These are phyloP conservation scores for Neurospora sp. DNA, from an alignment of 495 filamentous ascomycete species.

Conservation along the genomic window DNA sequence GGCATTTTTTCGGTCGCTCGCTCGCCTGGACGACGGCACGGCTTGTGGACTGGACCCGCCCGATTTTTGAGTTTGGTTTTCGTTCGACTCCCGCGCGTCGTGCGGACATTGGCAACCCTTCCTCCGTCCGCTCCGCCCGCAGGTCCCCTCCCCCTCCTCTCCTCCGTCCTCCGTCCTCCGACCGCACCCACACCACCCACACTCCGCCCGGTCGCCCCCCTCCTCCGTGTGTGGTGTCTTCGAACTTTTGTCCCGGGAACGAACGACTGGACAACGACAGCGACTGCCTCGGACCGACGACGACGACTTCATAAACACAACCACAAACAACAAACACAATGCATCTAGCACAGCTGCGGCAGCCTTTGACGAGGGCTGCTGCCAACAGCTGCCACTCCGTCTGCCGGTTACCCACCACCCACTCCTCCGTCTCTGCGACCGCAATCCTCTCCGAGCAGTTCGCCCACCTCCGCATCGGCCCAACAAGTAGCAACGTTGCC, in stretches of 20 bases:
- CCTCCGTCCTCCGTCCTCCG: not conserved
- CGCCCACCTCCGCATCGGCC: constrained; percentile 13
- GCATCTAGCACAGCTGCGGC: constrained; percentile 44
- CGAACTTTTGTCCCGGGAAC: not conserved
- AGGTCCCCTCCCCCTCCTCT: not conserved
- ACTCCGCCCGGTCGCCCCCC: not conserved
- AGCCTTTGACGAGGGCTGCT: constrained; percentile 38
- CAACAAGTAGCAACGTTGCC: constrained; percentile 17
- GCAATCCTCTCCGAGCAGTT: constrained; percentile 15
- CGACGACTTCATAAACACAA: not conserved
- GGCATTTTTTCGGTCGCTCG: not conserved
- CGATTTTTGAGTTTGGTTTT: not conserved
- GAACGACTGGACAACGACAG: not conserved
- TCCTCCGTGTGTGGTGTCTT: not conserved
- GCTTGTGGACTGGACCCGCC: not conserved
- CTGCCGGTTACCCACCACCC: constrained; percentile 10
- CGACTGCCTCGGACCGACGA: not conserved
- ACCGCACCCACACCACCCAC: not conserved
- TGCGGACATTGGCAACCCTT: not conserved
- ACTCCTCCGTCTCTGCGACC: constrained; percentile 11
- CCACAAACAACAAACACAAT: constrained; percentile 19
- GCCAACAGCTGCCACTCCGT: constrained; percentile 20
- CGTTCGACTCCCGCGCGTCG: not conserved
- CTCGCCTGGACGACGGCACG: not conserved
- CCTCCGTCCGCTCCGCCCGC: not conserved